Base-by-base conservation (phyloP, 306 rosid genomes). In the Alnus glutinosa region DNA sequence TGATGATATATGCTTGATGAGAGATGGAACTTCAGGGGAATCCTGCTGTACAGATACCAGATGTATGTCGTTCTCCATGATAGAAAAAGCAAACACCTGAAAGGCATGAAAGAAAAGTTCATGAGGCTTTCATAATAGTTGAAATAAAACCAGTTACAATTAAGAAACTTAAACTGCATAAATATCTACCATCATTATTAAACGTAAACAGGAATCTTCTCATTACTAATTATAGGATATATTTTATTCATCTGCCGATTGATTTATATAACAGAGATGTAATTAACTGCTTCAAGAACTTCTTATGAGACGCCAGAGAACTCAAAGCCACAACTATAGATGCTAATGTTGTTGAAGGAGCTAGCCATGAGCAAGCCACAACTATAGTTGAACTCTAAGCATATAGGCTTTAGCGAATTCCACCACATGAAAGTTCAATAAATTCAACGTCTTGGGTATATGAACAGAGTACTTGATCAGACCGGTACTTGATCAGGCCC, bases 1-100 rank as follows among this genome's bases (percentile, higher is more conserved):
- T 58, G 94, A 75, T 62, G 94, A 82, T 79, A 93, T 85, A 73
- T 71, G 73, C 74, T 71, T 79, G 42, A 92, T 87, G 10, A 88
- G 86, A 76, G 91, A 30, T 82, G 98, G 98, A 80, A 81, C 78
- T 78, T 82, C 88, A 57, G 85, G 62, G 18, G 76, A 66, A 11
- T 52, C 84, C 75, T 74, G 79, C 54, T 68, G 82, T 39, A 13
- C 49, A 28, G 73, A 50, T 66, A 71, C 89, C 71, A 61, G 3
- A 9, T 44, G 12, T 77, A 51, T 75, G 54, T 73, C 82, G 44
- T 73, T 73, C 63, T 88, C 91, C 91, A 87, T 88, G 11, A 58
- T 73, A 75, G 7, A 0, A 37, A 7, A 37, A 1, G 28, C 2
- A 36, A 64, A 73, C 55, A 32, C 81, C 86, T 86, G 88, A 75